phyloP scores from a whole-genome alignment of 257 asterid genomes.

The Oldenlandia corymbosa region DNA sequence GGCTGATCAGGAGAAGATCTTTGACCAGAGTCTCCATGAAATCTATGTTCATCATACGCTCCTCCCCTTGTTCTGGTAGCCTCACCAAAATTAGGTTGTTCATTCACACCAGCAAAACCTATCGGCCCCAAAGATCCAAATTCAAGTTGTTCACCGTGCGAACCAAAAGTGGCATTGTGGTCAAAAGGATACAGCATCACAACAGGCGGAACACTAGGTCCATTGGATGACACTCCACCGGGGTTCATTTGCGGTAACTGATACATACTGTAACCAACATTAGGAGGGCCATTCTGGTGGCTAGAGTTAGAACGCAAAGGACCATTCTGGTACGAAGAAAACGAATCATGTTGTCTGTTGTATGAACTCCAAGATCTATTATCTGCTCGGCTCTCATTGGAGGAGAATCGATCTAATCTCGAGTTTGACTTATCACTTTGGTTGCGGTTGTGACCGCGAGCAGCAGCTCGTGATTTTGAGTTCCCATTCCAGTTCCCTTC shows the following conservation, averaged over 20 bases:
- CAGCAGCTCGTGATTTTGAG: conserved; percentile 58
- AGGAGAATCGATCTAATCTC: conserved; percentile 49
- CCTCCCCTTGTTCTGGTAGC: conserved; percentile 45
- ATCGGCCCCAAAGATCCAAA: conserved; percentile 76
- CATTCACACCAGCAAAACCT: conserved; percentile 55
- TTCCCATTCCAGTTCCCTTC: conserved; percentile 71
- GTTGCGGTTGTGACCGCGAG: conserved; percentile 53
- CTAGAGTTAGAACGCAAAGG: conserved; percentile 46
- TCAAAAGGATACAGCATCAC: conserved; percentile 82
- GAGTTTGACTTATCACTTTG: conserved; percentile 63
- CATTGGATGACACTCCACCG: conserved; percentile 55
- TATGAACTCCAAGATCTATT: conserved; percentile 53
- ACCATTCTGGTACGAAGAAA: conserved; percentile 64
- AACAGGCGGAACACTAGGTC: conserved; percentile 46
- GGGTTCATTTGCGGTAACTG: conserved; percentile 47
- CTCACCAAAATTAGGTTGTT: conserved; percentile 54
- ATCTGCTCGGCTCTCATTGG: conserved; percentile 57
- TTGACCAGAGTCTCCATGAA: conserved; percentile 46
- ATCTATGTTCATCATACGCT: conserved; percentile 52
- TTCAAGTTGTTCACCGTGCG: conserved; percentile 74
- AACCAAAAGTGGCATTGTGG: conserved; percentile 41
- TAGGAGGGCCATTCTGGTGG: conserved; percentile 51
- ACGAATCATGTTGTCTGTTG: conserved; percentile 31
- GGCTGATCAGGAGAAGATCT: conserved; percentile 78
- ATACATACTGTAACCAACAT: conserved; percentile 52